A percentile compares a stretch with the other conserved stretches of the same genome.
Conservation (phyloP, 345 rosid genomes). For the Firmiana major region DNA sequence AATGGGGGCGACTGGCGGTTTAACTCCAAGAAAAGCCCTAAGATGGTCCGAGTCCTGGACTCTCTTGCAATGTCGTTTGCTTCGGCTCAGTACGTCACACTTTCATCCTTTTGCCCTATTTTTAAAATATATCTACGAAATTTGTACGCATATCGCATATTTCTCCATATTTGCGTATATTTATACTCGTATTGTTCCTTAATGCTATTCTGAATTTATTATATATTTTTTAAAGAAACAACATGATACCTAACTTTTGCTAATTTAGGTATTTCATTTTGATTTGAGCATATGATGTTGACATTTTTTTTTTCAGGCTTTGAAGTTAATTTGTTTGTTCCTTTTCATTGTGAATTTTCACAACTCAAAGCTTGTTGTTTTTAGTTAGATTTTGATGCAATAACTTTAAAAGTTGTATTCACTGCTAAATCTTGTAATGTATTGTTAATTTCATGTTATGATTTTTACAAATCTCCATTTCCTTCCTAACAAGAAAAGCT, state of each 20-base stretch:
- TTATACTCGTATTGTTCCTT: too few species aligned
- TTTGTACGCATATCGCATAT: background rate
- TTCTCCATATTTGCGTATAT: background rate
- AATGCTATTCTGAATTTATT: too few species aligned
- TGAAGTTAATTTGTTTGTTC: too few species aligned
- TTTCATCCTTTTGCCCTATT: background rate
- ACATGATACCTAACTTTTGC: too few species aligned
- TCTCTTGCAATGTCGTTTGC: conserved; percentile 71
- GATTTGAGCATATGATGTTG: too few species aligned
- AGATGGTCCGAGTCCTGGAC: conserved; percentile 45
- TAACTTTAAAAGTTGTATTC: background rate
- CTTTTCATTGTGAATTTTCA: too few species aligned
- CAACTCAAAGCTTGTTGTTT: too few species aligned
- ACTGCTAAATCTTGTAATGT: background rate
- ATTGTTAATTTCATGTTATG: background rate
- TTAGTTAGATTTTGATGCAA: too few species aligned
- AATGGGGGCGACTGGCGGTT: conserved; percentile 50
- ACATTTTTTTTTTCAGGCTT: too few species aligned
- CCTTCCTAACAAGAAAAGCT: conserved; percentile 71
- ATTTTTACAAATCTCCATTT: conserved; percentile 51
- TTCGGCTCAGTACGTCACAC: conserved; percentile 57
- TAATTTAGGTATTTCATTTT: too few species aligned
- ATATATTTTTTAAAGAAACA: background rate
- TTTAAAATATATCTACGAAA: background rate
- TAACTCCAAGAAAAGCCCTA: conserved; percentile 49